These are phyloP conservation scores for Zostera marina DNA, from an alignment of 116 monocot species.

Conservation along the genomic window DNA sequence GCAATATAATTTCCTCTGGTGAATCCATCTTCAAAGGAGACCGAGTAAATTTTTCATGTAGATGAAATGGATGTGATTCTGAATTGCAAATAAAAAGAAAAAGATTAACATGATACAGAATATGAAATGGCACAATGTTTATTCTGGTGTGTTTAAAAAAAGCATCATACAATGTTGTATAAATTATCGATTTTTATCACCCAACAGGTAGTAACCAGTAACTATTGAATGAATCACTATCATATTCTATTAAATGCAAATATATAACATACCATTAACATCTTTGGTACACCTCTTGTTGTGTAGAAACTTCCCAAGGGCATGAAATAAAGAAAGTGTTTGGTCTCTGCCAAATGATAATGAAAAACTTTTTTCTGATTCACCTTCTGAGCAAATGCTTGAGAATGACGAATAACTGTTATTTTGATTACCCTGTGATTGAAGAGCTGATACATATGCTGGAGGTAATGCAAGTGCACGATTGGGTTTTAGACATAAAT, in stretches of 20 bases:
- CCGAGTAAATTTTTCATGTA: conserved; percentile 40
- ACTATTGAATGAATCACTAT: too few species aligned
- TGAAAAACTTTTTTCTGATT: conserved; percentile 1
- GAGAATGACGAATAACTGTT: conserved; percentile 6
- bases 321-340: conserved; percentile 75
- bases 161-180: too few species aligned
- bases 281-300: conserved; percentile 60
- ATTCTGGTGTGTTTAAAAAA: neutral
- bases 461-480: conserved; percentile 3
- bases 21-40: conserved; percentile 77
- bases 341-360: conserved; percentile 68
- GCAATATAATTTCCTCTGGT: conserved; percentile 68
- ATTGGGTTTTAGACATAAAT: conserved; percentile 39
- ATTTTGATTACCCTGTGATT: conserved; percentile 6
- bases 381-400: conserved; percentile 3
- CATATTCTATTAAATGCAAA: too few species aligned
- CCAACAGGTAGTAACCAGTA: too few species aligned
- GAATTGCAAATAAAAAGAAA: conserved; percentile 1
- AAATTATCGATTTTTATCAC: too few species aligned
- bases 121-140: neutral
- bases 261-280: conserved; percentile 5
- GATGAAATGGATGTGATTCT: conserved; percentile 27
- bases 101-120: neutral
- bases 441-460: conserved; percentile 3
- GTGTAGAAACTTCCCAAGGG: conserved; percentile 95